These are phyloP conservation scores for Kwoniella dejecticola DNA, from an alignment of 768 basidiomycete genomes.

Conservation along the genomic window DNA sequence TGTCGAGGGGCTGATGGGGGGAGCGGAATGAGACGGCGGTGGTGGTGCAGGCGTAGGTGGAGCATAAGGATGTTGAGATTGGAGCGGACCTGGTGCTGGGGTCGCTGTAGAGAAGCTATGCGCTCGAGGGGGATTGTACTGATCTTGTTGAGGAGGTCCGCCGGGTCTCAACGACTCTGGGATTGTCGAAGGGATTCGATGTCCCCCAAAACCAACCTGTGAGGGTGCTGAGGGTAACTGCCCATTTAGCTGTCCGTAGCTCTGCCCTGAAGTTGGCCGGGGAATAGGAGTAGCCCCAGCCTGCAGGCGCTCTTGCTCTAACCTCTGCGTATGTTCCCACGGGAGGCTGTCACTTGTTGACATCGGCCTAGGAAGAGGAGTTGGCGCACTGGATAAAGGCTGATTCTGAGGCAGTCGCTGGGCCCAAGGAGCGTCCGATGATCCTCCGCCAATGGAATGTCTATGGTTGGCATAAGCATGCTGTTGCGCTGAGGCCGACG, in stretches of 20 bases:
- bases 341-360: constrained; percentile 26
- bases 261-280: constrained; percentile 28
- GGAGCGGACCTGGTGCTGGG: constrained; percentile 9
- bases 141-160: constrained; percentile 14
- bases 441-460: constrained; percentile 40
- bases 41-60: constrained; percentile 31
- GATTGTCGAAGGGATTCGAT: constrained; percentile 23
- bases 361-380: constrained; percentile 37
- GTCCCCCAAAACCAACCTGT: not conserved
- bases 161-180: constrained; percentile 31
- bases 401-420: constrained; percentile 32
- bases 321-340: constrained; percentile 20
- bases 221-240: constrained; percentile 1
- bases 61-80: constrained; percentile 14
- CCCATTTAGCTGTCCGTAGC: constrained; percentile 12
- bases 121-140: constrained; percentile 27
- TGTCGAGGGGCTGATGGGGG: constrained; percentile 23
- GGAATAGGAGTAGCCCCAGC: constrained; percentile 28
- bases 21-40: constrained; percentile 37
- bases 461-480: constrained; percentile 32
- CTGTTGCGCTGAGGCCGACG: not conserved
- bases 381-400: constrained; percentile 21
- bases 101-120: constrained; percentile 35
- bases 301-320: constrained; percentile 19
- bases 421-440: constrained; percentile 39